Conservation (phyloP, 805 yeast genomes). For the Ascoidea tarda region DNA sequence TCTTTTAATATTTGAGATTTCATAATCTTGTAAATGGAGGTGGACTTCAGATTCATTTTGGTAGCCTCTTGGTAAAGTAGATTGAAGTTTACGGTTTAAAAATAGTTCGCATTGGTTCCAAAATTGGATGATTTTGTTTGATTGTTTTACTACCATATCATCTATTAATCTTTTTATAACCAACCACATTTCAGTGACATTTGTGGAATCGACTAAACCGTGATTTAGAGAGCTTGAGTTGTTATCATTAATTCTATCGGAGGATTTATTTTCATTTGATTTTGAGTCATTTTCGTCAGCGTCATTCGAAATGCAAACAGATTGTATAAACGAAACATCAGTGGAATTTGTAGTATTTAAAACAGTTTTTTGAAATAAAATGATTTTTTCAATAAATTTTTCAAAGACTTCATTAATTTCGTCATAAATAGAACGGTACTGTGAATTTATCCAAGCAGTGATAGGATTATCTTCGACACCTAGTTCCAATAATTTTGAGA, state of each 20-base stretch:
- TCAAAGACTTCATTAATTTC: constrained; percentile 27
- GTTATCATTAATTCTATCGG: constrained; percentile 5
- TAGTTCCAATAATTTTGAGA: constrained; percentile 45
- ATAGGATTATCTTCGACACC: constrained; percentile 57
- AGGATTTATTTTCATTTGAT: constrained; percentile 1
- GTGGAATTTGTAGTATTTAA: constrained; percentile 21
- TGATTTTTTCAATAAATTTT: constrained; percentile 25
- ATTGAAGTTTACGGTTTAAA: constrained; percentile 31
- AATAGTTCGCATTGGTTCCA: constrained; percentile 44
- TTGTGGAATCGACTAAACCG: constrained; percentile 34
- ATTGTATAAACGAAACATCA: constrained; percentile 17
- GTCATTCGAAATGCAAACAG: constrained; percentile 11
- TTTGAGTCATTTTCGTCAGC: constrained; percentile 4
- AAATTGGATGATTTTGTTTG: constrained; percentile 29
- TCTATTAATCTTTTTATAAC: constrained; percentile 26
- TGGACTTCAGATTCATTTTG: constrained; percentile 23
- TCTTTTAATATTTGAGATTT: constrained; percentile 24
- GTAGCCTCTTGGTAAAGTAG: constrained; percentile 25
- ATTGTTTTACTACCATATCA: constrained; percentile 23
- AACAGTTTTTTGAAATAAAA: constrained; percentile 26
- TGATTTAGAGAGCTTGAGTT: constrained; percentile 10
- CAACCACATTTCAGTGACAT: constrained; percentile 48
- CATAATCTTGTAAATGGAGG: constrained; percentile 26
- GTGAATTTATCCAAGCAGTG: constrained; percentile 42
- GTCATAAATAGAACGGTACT: constrained; percentile 24